Percentiles rank a stretch among this genome's conserved stretches.
phyloP scores from a whole-genome alignment of 306 rosid genomes.

The Prunus armeniaca region DNA sequence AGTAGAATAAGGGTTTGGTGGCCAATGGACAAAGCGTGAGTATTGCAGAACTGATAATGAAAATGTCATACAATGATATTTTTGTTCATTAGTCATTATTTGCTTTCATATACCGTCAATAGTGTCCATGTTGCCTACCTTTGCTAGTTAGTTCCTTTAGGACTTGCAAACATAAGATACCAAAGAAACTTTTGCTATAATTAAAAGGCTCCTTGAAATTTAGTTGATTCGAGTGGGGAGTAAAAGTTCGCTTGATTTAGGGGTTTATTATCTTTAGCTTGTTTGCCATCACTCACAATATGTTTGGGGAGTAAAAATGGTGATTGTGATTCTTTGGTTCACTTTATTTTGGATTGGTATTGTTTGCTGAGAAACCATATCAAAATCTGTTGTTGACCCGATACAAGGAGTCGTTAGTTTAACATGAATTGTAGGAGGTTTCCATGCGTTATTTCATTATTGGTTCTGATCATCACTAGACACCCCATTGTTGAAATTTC shows the following conservation, averaged over 20 bases:
- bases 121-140: background rate
- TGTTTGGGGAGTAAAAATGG: background rate
- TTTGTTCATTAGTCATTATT: background rate
- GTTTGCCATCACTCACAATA: background rate
- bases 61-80: slow-evolving; percentile 7
- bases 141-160: background rate
- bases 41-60: slow-evolving; percentile 25
- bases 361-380: background rate
- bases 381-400: background rate
- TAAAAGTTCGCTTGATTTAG: background rate
- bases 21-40: slow-evolving; percentile 75
- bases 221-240: background rate
- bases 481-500: background rate
- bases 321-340: background rate
- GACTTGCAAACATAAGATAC: background rate
- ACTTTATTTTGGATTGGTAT: background rate
- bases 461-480: slow-evolving; percentile 4
- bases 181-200: background rate
- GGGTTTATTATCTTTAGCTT: background rate
- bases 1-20: slow-evolving; percentile 71
- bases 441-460: background rate
- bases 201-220: background rate
- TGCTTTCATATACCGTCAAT: background rate
- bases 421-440: background rate
- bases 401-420: background rate